Percentiles rank a stretch among this genome's conserved stretches.
These are phyloP conservation scores for Chrysoporthe cubensis DNA, from an alignment of 2,329 filamentous ascomycete species.

Conservation along the genomic window DNA sequence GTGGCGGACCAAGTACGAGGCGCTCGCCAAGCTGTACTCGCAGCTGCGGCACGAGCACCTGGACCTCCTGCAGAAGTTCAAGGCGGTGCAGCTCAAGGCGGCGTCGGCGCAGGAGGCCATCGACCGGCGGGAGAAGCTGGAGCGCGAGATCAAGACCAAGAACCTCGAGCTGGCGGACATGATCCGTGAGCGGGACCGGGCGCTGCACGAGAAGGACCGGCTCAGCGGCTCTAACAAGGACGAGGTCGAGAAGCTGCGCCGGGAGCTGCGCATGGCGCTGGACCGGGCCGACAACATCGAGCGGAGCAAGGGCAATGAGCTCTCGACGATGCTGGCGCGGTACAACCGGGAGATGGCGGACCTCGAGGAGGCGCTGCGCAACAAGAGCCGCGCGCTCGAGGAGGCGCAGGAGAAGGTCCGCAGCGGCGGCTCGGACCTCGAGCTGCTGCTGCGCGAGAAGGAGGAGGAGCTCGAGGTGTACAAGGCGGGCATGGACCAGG, in stretches of 20 bases:
- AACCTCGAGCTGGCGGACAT: constrained; percentile 98
- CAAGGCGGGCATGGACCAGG: constrained; percentile 97
- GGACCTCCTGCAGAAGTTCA: constrained; percentile 94
- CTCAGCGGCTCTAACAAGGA: constrained; percentile 86
- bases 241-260: constrained; percentile 90
- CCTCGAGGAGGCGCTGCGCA: constrained; percentile 87
- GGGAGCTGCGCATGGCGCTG: constrained; percentile 88
- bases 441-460: constrained; percentile 85
- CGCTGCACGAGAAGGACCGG: constrained; percentile 90
- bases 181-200: constrained; percentile 95
- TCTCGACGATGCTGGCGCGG: constrained; percentile 91
- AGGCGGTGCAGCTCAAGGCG: constrained; percentile 92
- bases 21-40: constrained; percentile 94
- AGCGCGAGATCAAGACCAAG: constrained; percentile 98
- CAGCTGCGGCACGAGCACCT: constrained; percentile 94
- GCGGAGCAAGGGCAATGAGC: constrained; percentile 89
- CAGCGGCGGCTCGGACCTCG: constrained; percentile 83
- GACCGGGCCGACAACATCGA: constrained; percentile 93
- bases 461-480: constrained; percentile 98
- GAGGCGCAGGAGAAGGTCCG: constrained; percentile 78
- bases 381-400: constrained; percentile 85
- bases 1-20: constrained; percentile 96
- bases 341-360: constrained; percentile 98
- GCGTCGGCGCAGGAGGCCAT: constrained; percentile 97
- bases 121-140: constrained; percentile 89